A percentile compares a stretch with the other conserved stretches of the same genome.
These are phyloP conservation scores for Yarrowia galli DNA, from an alignment of 1,139 yeast species.

Conservation along the genomic window DNA sequence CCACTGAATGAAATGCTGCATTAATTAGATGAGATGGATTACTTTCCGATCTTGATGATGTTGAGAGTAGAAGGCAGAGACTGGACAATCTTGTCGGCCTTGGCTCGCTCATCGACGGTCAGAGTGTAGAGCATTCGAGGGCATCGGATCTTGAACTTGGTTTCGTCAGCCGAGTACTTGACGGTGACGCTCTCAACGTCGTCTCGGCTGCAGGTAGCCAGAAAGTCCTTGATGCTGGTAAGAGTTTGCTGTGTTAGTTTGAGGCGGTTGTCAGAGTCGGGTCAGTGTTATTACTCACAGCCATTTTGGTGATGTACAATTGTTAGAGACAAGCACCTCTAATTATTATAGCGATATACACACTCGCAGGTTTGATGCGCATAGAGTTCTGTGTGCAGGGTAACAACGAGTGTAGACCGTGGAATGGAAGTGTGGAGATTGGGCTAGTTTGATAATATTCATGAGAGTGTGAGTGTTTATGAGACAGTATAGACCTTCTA, in stretches of 20 bases:
- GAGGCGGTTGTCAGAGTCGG: neutral
- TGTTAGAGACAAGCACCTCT: neutral
- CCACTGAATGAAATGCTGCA: neutral
- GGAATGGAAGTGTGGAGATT: neutral
- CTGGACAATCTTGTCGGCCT: slow-evolving; percentile 98
- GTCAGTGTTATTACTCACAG: neutral
- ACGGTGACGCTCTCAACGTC: slow-evolving; percentile 94
- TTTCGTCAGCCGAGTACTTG: slow-evolving; percentile 90
- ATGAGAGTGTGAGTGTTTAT: neutral
- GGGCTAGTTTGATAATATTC: neutral
- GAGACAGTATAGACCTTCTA: no score
- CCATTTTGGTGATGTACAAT: neutral
- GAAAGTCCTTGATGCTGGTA: slow-evolving; percentile 96
- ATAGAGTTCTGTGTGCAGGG: slow-evolving; percentile 5
- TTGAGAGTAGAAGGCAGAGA: slow-evolving; percentile 95
- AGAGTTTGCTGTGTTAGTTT: slow-evolving; percentile 50
- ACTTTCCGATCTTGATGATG: slow-evolving; percentile 57
- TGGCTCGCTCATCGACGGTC: slow-evolving; percentile 93
- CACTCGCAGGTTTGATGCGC: slow-evolving; percentile 9
- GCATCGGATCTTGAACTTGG: slow-evolving; percentile 99
- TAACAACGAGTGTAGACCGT: neutral
- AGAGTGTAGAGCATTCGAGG: slow-evolving; percentile 93
- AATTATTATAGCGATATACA: neutral
- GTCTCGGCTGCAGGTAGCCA: slow-evolving; percentile 95
- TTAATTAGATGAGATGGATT: neutral